phyloP scores from a whole-genome alignment of 1,284 basidiomycete genomes.

The Ceratobasidium sp. region DNA sequence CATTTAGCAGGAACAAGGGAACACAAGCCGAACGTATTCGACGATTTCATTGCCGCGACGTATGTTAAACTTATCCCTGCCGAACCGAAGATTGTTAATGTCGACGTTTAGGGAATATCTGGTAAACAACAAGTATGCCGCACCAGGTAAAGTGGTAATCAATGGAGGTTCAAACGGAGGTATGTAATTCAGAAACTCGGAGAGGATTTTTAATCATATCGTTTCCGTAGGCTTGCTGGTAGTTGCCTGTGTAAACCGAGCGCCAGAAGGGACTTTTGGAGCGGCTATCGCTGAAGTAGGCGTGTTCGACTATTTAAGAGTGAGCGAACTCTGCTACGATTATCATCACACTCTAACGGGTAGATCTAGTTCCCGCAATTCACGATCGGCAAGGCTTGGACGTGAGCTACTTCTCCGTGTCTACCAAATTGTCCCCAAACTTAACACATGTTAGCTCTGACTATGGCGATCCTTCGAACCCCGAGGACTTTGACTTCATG shows the following conservation, averaged over 20 bases:
- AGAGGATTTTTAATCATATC: background rate
- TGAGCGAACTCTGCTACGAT: constrained; percentile 55
- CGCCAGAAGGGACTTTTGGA: constrained; percentile 82
- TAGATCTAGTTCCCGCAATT: constrained; percentile 75
- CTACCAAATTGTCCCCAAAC: background rate
- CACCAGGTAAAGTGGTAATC: constrained; percentile 80
- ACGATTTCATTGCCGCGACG: constrained; percentile 87
- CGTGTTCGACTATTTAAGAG: constrained; percentile 85
- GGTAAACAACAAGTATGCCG: constrained; percentile 78
- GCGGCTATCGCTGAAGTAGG: constrained; percentile 86
- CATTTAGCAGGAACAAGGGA: constrained; percentile 79
- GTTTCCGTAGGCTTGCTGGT: constrained; percentile 73
- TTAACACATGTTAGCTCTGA: constrained; percentile 64
- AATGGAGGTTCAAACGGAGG: constrained; percentile 86
- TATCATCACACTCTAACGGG: constrained; percentile 29
- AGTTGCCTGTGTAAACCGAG: constrained; percentile 84
- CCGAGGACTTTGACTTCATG: constrained; percentile 87
- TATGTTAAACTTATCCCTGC: constrained; percentile 58
- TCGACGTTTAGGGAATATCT: constrained; percentile 71
- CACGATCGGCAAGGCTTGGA: constrained; percentile 86
- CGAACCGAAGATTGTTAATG: constrained; percentile 12
- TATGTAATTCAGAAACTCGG: constrained; percentile 52
- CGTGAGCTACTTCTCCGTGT: constrained; percentile 47
- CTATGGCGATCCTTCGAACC: constrained; percentile 82
- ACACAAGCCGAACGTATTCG: constrained; percentile 79